phyloP scores from a whole-genome alignment of 1,284 basidiomycete genomes.

The Spongiforma sp. region DNA sequence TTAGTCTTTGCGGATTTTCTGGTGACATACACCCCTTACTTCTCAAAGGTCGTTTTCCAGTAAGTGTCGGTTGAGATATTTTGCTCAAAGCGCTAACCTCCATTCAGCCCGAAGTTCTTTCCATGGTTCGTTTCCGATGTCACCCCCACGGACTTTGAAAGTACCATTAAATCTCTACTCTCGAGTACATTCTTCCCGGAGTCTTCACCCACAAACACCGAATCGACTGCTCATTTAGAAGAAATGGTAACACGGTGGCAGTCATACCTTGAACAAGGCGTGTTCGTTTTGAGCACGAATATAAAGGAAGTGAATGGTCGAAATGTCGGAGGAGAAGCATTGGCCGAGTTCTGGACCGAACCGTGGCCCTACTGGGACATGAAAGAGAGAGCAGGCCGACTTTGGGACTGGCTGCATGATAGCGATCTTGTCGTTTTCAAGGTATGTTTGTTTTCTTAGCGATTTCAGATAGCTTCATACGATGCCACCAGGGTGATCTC shows the following conservation, averaged over 20 bases:
- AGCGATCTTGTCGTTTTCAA: slow-evolving; percentile 93
- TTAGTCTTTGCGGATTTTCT: slow-evolving; percentile 95
- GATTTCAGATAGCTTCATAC: no score
- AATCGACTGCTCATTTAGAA: slow-evolving; percentile 50
- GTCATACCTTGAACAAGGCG: slow-evolving; percentile 68
- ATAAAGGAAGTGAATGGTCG: slow-evolving; percentile 42
- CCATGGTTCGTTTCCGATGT: slow-evolving; percentile 97
- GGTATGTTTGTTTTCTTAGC: slow-evolving; percentile 42
- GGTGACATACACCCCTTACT: slow-evolving; percentile 85
- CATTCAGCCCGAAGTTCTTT: slow-evolving; percentile 78
- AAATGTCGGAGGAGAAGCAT: slow-evolving; percentile 15
- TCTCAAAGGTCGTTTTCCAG: slow-evolving; percentile 88
- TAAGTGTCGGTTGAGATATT: slow-evolving; percentile 44
- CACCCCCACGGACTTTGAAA: slow-evolving; percentile 77
- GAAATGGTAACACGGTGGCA: slow-evolving; percentile 79
- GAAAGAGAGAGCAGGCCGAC: slow-evolving; percentile 58
- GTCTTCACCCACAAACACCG: slow-evolving; percentile 25
- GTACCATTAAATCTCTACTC: slow-evolving; percentile 54
- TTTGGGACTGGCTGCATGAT: slow-evolving; percentile 64
- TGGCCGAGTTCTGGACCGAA: slow-evolving; percentile 84
- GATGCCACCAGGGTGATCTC: slow-evolving; percentile 72
- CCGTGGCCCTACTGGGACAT: slow-evolving; percentile 87
- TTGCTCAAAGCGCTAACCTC: slow-evolving; percentile 17
- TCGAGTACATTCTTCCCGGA: slow-evolving; percentile 62
- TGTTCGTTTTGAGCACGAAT: slow-evolving; percentile 67